Evolutionary conservation across 768 basidiomycete genomes (phyloP).

Genomic region (Hericium alpestre): DNA sequence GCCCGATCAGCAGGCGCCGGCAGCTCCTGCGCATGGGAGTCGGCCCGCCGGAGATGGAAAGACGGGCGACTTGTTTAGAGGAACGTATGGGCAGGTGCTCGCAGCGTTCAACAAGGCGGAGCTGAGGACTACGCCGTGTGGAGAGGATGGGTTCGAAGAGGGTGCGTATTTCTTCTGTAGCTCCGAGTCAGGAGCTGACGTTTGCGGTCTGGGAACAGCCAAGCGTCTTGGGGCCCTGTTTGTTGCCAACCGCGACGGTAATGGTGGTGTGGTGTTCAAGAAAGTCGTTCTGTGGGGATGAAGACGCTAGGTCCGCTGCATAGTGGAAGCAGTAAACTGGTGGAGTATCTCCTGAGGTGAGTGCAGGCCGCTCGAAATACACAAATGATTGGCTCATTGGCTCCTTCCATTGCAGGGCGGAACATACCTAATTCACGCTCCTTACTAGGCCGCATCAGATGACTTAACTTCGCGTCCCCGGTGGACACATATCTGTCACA

Average conservation of each 20-base stretch:
- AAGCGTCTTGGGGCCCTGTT: constrained; percentile 13
- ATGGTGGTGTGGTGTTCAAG: constrained; percentile 11
- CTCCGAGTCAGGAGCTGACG: not conserved
- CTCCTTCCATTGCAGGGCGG: too few species aligned
- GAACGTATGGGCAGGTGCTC: constrained; percentile 15
- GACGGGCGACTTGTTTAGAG: constrained; percentile 11
- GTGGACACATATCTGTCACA: not conserved
- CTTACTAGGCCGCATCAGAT: not conserved
- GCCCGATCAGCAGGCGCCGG: not conserved
- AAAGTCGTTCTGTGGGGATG: constrained; percentile 15
- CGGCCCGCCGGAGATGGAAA: not conserved
- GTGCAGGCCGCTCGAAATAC: too few species aligned
- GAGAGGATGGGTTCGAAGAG: constrained; percentile 10
- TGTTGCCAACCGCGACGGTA: constrained; percentile 11
- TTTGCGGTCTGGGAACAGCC: constrained; percentile 5
- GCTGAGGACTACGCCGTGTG: constrained; percentile 12
- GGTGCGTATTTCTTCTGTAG: constrained; percentile 7
- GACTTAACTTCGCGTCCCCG: not conserved
- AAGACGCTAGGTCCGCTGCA: not conserved
- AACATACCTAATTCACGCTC: too few species aligned
- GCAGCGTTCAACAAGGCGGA: constrained; percentile 13
- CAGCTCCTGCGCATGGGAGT: not conserved
- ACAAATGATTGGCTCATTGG: too few species aligned
- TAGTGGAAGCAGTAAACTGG: too few species aligned
- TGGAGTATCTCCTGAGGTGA: too few species aligned